These are phyloP conservation scores for Physcomitrium patens DNA, from an alignment of 225 moss, liverwort and hornwort species.

Conservation along the genomic window DNA sequence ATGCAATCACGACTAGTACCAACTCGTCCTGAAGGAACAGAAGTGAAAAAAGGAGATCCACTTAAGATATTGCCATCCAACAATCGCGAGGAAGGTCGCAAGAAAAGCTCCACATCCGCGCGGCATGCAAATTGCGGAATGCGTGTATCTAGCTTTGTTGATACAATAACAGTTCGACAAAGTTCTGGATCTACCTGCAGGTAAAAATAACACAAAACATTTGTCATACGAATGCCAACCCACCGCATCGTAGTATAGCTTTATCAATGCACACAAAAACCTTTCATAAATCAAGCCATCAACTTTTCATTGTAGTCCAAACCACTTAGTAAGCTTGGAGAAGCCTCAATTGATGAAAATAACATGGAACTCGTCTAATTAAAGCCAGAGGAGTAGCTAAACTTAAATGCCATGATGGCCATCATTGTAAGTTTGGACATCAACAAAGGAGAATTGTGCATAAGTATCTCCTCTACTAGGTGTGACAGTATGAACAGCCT, in stretches of 20 bases:
- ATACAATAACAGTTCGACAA: slow-evolving; percentile 82
- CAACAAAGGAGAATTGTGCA: neutral
- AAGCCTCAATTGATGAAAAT: neutral
- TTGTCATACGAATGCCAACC: slow-evolving; percentile 12
- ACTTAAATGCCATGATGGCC: slow-evolving; percentile 5
- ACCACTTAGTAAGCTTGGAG: neutral
- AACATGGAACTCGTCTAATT: slow-evolving; percentile 3
- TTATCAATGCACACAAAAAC: neutral
- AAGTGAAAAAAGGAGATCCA: slow-evolving; percentile 93
- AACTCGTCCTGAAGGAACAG: slow-evolving; percentile 97
- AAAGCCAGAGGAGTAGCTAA: neutral
- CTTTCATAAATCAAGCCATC: neutral
- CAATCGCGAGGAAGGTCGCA: slow-evolving; percentile 78
- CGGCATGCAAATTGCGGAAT: slow-evolving; percentile 95
- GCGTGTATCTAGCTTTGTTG: slow-evolving; percentile 95
- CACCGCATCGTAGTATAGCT: neutral
- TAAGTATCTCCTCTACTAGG: neutral
- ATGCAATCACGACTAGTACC: slow-evolving; percentile 87
- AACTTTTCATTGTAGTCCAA: neutral
- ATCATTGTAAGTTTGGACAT: slow-evolving; percentile 1
- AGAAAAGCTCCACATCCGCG: slow-evolving; percentile 95
- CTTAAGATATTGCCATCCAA: slow-evolving; percentile 85
- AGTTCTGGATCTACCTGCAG: slow-evolving; percentile 93
- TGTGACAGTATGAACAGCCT: neutral
- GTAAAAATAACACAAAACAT: slow-evolving; percentile 16